Base-by-base conservation (phyloP, 805 yeast species). In the Kazachstania bromeliacearum region DNA sequence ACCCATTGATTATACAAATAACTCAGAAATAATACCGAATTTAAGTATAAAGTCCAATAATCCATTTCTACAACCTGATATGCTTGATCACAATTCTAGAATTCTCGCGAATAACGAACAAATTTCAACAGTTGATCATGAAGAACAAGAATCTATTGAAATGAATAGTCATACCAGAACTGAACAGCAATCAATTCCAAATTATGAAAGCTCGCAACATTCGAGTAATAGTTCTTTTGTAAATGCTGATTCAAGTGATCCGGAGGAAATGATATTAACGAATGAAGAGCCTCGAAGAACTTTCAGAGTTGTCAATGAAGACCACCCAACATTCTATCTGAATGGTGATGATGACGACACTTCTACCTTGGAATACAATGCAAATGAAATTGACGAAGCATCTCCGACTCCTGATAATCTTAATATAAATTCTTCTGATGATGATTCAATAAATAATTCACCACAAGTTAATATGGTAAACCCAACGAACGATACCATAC, bases 261-360 rank as follows among this genome's bases (percentile, higher is more conserved):
- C 33, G 2, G 39, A 22, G 4, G 39, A 28, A 7, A 24, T 22
- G 9, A 24, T 37, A 10, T 10, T 16, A 10, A 12, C 21, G 9
- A 23, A 29, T 21, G 36, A 35, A 8, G 43, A 35, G 17, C 41
- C 41, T 4, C 37, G 37, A 7, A 45, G 51, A 31, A 46, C 35
- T 7, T 55, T 51, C 27, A 45, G 62, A 28, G 54, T 57, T 6
- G 60, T 51, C 4, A 57, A 57, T 18, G 57, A 55, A 22, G 55
- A 52, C 23, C 44, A 47, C 4, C 53, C 60, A 2, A 48, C 42
- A 4, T 57, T 57, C 35, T 50, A 41, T 31, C 31, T 55, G 4
- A 40, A 44, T 31, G 44, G 40, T 21, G 45, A 34, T 2, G 43
- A 42, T 16, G 55, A 47, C 12, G 34, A 22, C 12, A 29, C n/a